Conservation (phyloP, 805 yeast species). For the Candida qinlingensis region DNA sequence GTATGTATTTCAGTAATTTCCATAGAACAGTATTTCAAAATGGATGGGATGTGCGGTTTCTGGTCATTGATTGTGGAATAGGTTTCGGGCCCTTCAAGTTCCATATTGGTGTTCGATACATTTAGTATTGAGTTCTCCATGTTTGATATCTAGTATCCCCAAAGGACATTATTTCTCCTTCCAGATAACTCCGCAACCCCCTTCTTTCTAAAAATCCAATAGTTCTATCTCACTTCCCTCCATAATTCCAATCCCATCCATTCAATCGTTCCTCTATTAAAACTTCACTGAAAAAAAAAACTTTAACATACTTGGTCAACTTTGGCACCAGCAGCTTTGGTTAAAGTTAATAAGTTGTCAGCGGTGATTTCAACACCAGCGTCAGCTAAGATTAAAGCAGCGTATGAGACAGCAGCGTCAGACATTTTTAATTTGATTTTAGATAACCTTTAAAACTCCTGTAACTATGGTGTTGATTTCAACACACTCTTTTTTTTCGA, state of each 20-base stretch:
- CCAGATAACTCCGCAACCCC: no score
- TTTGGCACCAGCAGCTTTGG: conserved; percentile 72
- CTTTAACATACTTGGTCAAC: conserved; percentile 45
- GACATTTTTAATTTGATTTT: conserved; percentile 47
- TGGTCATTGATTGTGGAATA: no score
- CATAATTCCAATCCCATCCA: not conserved
- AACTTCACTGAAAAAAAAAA: not conserved
- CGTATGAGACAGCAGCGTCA: conserved; percentile 94
- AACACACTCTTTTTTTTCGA: no score
- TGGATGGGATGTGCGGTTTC: not conserved
- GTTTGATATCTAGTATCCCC: no score
- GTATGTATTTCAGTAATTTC: no score
- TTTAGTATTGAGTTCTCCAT: no score
- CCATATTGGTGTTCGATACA: no score
- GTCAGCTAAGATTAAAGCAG: conserved; percentile 97
- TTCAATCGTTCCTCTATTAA: not conserved
- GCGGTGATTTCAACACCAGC: conserved; percentile 91
- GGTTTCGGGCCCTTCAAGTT: no score
- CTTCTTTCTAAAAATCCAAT: no score
- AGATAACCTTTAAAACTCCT: not conserved
- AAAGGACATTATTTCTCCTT: no score
- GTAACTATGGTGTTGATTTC: not conserved
- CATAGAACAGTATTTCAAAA: no score
- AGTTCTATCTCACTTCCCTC: not conserved
- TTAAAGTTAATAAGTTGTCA: conserved; percentile 69